Base-by-base conservation (phyloP, 768 basidiomycete genomes). In the Mycena haematopus region DNA sequence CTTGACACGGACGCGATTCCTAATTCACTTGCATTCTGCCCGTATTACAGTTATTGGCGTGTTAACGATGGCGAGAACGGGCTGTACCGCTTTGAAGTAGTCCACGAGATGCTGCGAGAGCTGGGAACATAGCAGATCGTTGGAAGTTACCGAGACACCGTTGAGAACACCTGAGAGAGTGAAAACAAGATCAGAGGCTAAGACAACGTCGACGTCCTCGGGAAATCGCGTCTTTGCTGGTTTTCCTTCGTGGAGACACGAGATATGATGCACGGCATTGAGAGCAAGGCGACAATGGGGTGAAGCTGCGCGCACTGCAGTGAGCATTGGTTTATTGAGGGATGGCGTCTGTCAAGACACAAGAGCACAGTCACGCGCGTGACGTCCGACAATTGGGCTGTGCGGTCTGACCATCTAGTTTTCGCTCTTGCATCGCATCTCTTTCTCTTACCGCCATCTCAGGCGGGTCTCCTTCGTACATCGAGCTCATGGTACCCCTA, bases 1-100 rank as follows among this genome's bases (percentile, higher is more conserved):
- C 80, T 75, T n/a, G 89, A 89, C 42, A 91, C 75, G 51, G 76
- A 78, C 60, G 80, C 80, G 55, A 92, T 74, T 38, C 86, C 88
- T 13, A 92, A 80, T 60, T 80, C 79, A 42, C 69, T 65, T 21
- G 84, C 77, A 72, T 92, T 91, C 90, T 92, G 68, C 31, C 46
- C 17, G 40, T 6, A 19, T 24, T 11, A 9, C 45, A 24, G 57
- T 54, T 45, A 58, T 36, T 52, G 38, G 29, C 27, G 29, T 40
- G 7, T 53, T 31, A 65, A 22, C 21, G 42, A 52, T 25, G 31
- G 31, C 29, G 31, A 46, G 44, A 49, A 47, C 31, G 36, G 45
- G 36, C 24, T 61, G 58, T 76, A 82, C 89, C 78, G 73, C 67
- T 68, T 75, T 78, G 33, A 92, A 72, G 69, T 84, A 86, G 44